phyloP scores from a whole-genome alignment of 768 basidiomycete genomes.

The Phanerodontia chrysosporium region DNA sequence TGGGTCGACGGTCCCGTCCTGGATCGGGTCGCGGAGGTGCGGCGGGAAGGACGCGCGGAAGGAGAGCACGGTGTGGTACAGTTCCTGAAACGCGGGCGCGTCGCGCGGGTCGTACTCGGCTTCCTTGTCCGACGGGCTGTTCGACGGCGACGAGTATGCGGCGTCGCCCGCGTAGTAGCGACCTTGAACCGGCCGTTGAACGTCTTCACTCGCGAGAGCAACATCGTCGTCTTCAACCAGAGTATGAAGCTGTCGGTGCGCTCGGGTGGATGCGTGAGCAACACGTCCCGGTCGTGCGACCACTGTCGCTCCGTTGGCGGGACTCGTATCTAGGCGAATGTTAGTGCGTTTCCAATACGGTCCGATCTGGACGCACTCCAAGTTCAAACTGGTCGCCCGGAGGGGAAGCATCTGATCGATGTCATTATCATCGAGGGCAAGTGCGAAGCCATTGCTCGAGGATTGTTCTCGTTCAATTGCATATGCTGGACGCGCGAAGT shows the following conservation, averaged over 20 bases:
- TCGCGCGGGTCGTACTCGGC: conserved; percentile 50
- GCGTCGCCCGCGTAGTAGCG: conserved; percentile 58
- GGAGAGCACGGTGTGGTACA: conserved; percentile 51
- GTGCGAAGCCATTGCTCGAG: conserved; percentile 67
- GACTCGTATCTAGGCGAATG: background rate
- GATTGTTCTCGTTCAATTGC: conserved; percentile 64
- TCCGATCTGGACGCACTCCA: conserved; percentile 46
- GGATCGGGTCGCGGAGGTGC: conserved; percentile 52
- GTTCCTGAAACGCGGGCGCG: conserved; percentile 57
- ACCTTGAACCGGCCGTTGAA: conserved; percentile 69
- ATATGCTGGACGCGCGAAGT: conserved; percentile 42
- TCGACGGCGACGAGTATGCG: conserved; percentile 32
- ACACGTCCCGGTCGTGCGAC: conserved; percentile 57
- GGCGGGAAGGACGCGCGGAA: conserved; percentile 56
- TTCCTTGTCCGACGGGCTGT: conserved; percentile 7
- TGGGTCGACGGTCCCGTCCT: conserved; percentile 50
- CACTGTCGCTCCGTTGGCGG: conserved; percentile 50
- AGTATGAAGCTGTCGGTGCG: conserved; percentile 69
- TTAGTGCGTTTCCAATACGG: conserved; percentile 17
- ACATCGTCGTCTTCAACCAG: conserved; percentile 64
- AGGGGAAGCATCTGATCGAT: conserved; percentile 69
- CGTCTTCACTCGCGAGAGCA: conserved; percentile 57
- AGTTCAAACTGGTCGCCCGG: conserved; percentile 55
- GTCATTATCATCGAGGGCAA: conserved; percentile 69
- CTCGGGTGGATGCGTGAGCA: conserved; percentile 56